Percentiles rank a stretch among this genome's conserved stretches.
phyloP scores from a whole-genome alignment of 306 rosid genomes.

The Dryas alaskensis region DNA sequence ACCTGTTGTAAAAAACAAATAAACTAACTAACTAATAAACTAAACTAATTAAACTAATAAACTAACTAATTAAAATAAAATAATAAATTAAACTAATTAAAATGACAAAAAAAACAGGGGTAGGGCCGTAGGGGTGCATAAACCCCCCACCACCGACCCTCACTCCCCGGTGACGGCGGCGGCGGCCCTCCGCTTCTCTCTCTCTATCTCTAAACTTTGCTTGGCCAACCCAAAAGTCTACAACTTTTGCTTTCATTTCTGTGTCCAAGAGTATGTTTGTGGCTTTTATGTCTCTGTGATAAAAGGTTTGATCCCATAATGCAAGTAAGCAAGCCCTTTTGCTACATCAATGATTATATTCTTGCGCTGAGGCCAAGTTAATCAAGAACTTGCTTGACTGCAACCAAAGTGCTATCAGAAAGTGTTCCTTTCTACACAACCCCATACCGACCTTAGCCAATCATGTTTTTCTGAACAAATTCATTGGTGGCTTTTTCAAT shows the following conservation, averaged over 20 bases:
- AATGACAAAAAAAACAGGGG: too few relatives aligned
- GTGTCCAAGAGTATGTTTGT: constrained; percentile 71
- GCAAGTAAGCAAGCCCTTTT: constrained; percentile 72
- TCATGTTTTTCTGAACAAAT: constrained; percentile 55
- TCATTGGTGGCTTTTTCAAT: constrained; percentile 64
- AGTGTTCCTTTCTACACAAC: constrained; percentile 74
- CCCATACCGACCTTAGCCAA: constrained; percentile 76
- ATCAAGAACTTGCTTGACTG: constrained; percentile 56
- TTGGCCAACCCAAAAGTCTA: constrained; percentile 74
- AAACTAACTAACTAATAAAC: too few relatives aligned
- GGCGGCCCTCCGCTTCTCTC: too few relatives aligned
- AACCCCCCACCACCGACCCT: too few relatives aligned
- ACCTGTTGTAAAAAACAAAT: too few relatives aligned
- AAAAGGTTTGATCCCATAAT: constrained; percentile 71
- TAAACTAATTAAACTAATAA: too few relatives aligned
- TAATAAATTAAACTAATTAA: too few relatives aligned
- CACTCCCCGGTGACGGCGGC: too few relatives aligned
- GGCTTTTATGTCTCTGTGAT: constrained; percentile 72
- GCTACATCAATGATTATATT: constrained; percentile 76
- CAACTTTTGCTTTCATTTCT: constrained; percentile 61
- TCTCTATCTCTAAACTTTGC: constrained; percentile 33
- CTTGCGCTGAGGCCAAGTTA: constrained; percentile 82
- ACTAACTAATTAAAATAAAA: too few relatives aligned
- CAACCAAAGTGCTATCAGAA: constrained; percentile 56
- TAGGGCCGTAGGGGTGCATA: too few relatives aligned